Base-by-base conservation (phyloP, 1,284 basidiomycete species). In the Ceratobasidium sp. region DNA sequence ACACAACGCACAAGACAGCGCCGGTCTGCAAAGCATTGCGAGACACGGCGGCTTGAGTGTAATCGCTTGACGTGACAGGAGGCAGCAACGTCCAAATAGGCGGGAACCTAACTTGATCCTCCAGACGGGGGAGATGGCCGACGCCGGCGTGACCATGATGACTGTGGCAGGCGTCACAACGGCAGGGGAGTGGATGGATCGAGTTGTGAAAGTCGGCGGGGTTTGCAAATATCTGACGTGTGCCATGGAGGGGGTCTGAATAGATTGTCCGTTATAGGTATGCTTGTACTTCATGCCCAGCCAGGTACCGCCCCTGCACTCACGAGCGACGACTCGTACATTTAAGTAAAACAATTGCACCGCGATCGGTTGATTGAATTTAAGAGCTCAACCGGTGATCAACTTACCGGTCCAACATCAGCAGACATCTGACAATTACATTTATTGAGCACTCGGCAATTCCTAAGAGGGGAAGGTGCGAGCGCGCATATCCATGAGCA, bases 141-240 rank as follows among this genome's bases (percentile, higher is more conserved):
- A 34, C 21, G 69, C 45, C n/a, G 69, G 67, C 10, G 45, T 60
- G 39, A 52, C 39, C 45, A 71, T 58, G n/a, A 71, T 59, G 1
- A 43, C 12, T 10, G 43, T 61, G 2, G 21, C 41, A 10, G 59
- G 59, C 2, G 41, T 46, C 23, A 32, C 16, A 14, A 55, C 32
- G 9, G 18, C 16, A 16, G 59, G 41, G 34, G 59, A 28, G 59
- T 61, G 43, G 4, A 32, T 10, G 3, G 41, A 18, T 8, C 59
- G 59, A 2, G 59, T 30, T 2, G 41, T 46, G 5, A 61, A 23
- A 26, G 57, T 59, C 16, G 36, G 57, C n/a, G n/a, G 57, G 34
- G 57, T 59, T 5, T 59, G 57, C 1, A 59, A 36, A 26, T 36
- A 59, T 9, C 21, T 14, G 9, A 32, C 21, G n/a, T 16, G 23